Base-by-base conservation (phyloP, 176 grass and related monocot species). In the Zea luxurians region DNA sequence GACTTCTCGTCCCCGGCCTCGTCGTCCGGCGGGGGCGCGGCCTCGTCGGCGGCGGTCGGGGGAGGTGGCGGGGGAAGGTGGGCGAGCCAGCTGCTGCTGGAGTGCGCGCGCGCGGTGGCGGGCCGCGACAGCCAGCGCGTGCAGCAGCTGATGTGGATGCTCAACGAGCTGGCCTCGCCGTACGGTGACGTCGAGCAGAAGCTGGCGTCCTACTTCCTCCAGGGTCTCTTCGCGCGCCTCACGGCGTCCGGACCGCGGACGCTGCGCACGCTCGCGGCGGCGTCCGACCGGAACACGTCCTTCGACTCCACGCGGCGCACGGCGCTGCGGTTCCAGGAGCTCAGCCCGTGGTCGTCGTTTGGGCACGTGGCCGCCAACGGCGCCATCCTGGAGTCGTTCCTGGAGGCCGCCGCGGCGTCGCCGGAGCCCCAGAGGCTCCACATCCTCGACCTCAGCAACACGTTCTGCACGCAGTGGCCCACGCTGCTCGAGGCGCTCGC, bases 401-500 rank as follows among this genome's bases (percentile, higher is more conserved):
- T 99, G 17, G 96, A 99, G 48, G 79, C 86, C n/a, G 85, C 87
- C 0, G 85, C 86, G 4, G 78, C 86, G 7, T 80, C 83, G 64
- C 50, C 91, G 50, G 73, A 86, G 75, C 68, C 83, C 21, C 85
- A 79, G 80, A 69, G 87, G 82, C 80, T 99, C 34, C 96, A 99
- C 79, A 99, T 99, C 86, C 93, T 99, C 45, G 96, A 99, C 78
- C 89, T 99, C 0, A 99, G 96, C 84, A 99, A 90, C 71, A 96
- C 96, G 16, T 99, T 99, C 82, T 99, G 96, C 85, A 99, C 96
- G 61, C 96, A 99, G 90, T 99, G 96, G 96, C 96, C 96, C 6
- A 99, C 96, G 68, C 88, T 99, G 21, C 91, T 99, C 0, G 96
- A 99, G 84, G 96, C 96, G 11, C 79, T 99, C 2, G 96, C 96